Evolutionary conservation across 1,284 basidiomycete genomes (phyloP).

Genomic region (Rugiboletus extremiorientalis): DNA sequence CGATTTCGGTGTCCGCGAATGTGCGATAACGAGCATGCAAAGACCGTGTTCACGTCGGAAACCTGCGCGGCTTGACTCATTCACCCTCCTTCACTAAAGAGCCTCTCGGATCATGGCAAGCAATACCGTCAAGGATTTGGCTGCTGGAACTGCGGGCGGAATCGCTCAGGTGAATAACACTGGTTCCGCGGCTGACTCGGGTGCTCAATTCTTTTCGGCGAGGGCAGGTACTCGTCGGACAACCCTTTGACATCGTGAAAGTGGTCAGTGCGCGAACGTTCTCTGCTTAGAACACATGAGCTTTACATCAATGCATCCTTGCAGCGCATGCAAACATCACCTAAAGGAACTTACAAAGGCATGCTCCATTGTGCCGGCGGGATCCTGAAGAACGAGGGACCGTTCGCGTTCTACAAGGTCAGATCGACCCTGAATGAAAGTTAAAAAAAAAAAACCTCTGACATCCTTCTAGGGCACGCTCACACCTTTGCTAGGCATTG

Average conservation of each 20-base stretch:
- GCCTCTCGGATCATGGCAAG: constrained; percentile 37
- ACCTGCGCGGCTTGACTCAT: background rate
- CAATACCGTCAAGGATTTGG: constrained; percentile 71
- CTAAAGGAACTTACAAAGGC: constrained; percentile 85
- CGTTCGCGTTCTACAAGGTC: constrained; percentile 95
- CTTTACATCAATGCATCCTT: constrained; percentile 5
- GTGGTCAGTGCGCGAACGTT: constrained; percentile 56
- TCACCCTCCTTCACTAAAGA: background rate
- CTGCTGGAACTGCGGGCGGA: constrained; percentile 85
- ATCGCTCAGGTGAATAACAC: constrained; percentile 71
- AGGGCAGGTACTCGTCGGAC: constrained; percentile 81
- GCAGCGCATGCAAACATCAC: constrained; percentile 89
- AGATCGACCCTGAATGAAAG: constrained; percentile 9
- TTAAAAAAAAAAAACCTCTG: background rate
- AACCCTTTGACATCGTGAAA: constrained; percentile 98
- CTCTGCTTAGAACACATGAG: background rate
- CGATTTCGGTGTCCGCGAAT: constrained; percentile 24
- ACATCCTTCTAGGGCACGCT: constrained; percentile 74
- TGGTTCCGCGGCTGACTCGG: background rate
- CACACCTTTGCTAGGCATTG: constrained; percentile 92
- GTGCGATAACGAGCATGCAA: constrained; percentile 4
- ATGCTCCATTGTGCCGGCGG: constrained; percentile 89
- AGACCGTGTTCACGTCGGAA: background rate
- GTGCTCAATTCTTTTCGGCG: constrained; percentile 11
- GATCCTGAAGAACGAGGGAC: constrained; percentile 90